These are phyloP conservation scores for Phytophthora cryptogea DNA, from an alignment of 352 stramenopile genomes.

Conservation along the genomic window DNA sequence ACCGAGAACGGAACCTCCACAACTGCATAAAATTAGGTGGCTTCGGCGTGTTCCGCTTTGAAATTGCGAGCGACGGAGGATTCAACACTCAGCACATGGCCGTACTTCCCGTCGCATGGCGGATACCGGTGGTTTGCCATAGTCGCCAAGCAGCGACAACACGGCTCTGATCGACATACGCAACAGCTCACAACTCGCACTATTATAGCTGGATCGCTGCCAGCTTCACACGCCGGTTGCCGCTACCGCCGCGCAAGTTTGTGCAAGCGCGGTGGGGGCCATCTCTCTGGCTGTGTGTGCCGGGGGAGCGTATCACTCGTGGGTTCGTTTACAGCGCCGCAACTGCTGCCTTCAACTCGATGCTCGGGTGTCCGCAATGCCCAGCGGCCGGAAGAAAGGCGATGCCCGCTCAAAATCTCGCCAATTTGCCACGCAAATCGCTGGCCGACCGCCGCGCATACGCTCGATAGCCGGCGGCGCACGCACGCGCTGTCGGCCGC, in stretches of 20 bases:
- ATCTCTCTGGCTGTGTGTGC: constrained; percentile 14
- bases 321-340: constrained; percentile 23
- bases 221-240: no score
- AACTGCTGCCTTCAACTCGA: constrained; percentile 16
- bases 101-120: no score
- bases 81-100: no score
- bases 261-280: constrained; percentile 4
- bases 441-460: constrained; percentile 12
- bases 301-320: constrained; percentile 11
- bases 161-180: no score
- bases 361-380: constrained; percentile 23
- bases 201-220: no score
- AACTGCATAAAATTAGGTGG: no score
- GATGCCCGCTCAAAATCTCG: constrained; percentile 19
- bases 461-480: constrained; percentile 34
- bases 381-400: constrained; percentile 12
- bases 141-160: no score
- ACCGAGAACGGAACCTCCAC: constrained; percentile 4
- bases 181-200: no score
- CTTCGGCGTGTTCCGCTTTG: no score
- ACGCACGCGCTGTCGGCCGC: constrained; percentile 36
- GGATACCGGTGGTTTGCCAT: no score
- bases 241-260: constrained; percentile 2
- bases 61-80: no score
- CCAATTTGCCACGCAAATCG: constrained; percentile 41